phyloP scores from a whole-genome alignment of 2,329 filamentous ascomycete genomes.

The Fusarium tjaetaba region DNA sequence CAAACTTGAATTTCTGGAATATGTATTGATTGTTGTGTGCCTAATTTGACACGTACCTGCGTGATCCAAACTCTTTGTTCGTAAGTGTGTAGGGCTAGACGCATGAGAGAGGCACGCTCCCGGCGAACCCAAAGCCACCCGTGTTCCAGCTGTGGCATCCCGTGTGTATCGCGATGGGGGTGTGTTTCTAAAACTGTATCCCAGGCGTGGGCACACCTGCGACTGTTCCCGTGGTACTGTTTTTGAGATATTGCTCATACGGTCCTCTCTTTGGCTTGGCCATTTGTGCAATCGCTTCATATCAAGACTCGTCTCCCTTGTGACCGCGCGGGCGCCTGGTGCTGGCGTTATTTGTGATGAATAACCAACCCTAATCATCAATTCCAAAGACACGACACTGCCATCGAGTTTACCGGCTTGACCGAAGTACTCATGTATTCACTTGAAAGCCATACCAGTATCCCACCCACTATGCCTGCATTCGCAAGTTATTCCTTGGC shows the following conservation, averaged over 20 bases:
- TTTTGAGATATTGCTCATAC: constrained; percentile 29
- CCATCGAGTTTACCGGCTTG: constrained; percentile 15
- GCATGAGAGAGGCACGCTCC: constrained; percentile 25
- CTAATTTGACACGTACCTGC: constrained; percentile 33
- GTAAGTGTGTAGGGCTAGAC: constrained; percentile 33
- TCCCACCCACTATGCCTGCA: constrained; percentile 8
- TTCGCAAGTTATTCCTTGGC: constrained; percentile 10
- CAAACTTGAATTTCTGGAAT: constrained; percentile 25
- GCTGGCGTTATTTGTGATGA: constrained; percentile 9
- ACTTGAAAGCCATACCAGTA: constrained; percentile 9
- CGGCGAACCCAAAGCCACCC: constrained; percentile 34
- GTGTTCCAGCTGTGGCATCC: constrained; percentile 30
- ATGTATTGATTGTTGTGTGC: constrained; percentile 20
- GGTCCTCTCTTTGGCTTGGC: constrained; percentile 23
- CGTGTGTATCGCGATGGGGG: constrained; percentile 33
- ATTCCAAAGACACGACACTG: constrained; percentile 30
- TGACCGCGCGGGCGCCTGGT: constrained; percentile 4
- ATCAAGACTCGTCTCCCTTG: constrained; percentile 19
- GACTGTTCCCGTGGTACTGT: constrained; percentile 40
- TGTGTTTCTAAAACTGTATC: constrained; percentile 27
- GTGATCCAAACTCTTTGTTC: constrained; percentile 23
- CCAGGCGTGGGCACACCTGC: constrained; percentile 17
- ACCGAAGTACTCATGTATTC: constrained; percentile 19
- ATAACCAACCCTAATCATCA: constrained; percentile 33
- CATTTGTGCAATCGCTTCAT: constrained; percentile 27